phyloP scores from a whole-genome alignment of 164 flowering plant species.

The Vitis rupestris region DNA sequence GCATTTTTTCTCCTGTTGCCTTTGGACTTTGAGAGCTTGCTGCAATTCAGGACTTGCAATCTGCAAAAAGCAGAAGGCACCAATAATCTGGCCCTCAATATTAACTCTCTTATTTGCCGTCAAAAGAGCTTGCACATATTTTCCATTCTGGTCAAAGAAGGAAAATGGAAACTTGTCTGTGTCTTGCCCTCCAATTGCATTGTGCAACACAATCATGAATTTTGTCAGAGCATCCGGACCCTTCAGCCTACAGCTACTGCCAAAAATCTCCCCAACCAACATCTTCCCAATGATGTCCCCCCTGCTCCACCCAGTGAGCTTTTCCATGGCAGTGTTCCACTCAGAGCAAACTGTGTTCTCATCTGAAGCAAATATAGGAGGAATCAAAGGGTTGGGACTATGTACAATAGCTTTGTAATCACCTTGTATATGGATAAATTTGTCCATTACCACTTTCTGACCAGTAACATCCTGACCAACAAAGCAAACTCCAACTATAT shows the following conservation, averaged over 20 bases:
- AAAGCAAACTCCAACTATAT: constrained; percentile 91
- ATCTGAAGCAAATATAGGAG: constrained; percentile 97
- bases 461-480: constrained; percentile 98
- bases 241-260: constrained; percentile 82
- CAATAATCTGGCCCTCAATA: constrained; percentile 72
- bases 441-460: constrained; percentile 92
- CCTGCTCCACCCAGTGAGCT: constrained; percentile 83
- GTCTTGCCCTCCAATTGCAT: constrained; percentile 84
- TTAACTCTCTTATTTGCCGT: constrained; percentile 90
- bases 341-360: constrained; percentile 91
- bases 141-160: constrained; percentile 70
- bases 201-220: constrained; percentile 88
- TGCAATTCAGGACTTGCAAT: constrained; percentile 88
- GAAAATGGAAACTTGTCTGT: constrained; percentile 76
- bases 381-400: constrained; percentile 89
- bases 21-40: constrained; percentile 71
- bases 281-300: constrained; percentile 74
- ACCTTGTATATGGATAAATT: constrained; percentile 87
- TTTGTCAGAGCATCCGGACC: constrained; percentile 89
- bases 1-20: constrained; percentile 69
- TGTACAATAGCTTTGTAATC: constrained; percentile 96
- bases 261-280: constrained; percentile 92
- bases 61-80: constrained; percentile 96
- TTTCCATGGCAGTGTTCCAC: constrained; percentile 98
- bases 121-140: constrained; percentile 80